These are phyloP conservation scores for Yarrowia bubula DNA, from an alignment of 805 yeast genomes.

Conservation along the genomic window DNA sequence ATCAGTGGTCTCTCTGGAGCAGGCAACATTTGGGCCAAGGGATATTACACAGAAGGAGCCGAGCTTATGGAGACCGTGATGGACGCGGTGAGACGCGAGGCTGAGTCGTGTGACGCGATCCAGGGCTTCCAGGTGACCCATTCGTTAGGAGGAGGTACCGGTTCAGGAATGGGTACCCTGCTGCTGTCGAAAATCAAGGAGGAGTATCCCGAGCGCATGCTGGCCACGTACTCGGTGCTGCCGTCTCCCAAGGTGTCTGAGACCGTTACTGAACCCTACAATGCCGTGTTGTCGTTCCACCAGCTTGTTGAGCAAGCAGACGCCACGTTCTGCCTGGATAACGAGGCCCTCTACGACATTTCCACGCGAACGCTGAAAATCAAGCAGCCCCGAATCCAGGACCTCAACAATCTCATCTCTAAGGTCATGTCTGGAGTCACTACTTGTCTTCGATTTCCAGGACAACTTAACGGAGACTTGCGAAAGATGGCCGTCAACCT, in stretches of 20 bases:
- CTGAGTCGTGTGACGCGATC: conserved; percentile 87
- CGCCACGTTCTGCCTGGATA: conserved; percentile 93
- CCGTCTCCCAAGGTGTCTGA: conserved; percentile 92
- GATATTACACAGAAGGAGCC: conserved; percentile 96
- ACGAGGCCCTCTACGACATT: conserved; percentile 89
- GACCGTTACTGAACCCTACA: conserved; percentile 93
- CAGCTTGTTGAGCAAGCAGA: conserved; percentile 89
- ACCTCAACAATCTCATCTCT: conserved; percentile 80
- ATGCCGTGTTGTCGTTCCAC: conserved; percentile 88
- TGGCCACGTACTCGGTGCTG: conserved; percentile 94
- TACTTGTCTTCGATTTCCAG: conserved; percentile 91
- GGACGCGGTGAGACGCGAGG: conserved; percentile 91
- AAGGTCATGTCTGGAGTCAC: conserved; percentile 96
- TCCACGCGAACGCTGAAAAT: conserved; percentile 83
- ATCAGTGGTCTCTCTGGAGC: conserved; percentile 92
- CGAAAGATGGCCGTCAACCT: conserved; percentile 91
- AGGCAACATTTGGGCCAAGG: conserved; percentile 97
- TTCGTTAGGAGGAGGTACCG: conserved; percentile 91
- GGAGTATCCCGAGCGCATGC: conserved; percentile 94
- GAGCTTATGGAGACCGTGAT: conserved; percentile 88
- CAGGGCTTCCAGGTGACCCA: conserved; percentile 94
- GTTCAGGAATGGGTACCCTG: conserved; percentile 95
- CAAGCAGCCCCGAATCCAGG: conserved; percentile 72
- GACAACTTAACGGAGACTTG: conserved; percentile 89
- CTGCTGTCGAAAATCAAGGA: conserved; percentile 83